Base-by-base conservation (phyloP, 257 asterid genomes). In the Hygrophila difformis region DNA sequence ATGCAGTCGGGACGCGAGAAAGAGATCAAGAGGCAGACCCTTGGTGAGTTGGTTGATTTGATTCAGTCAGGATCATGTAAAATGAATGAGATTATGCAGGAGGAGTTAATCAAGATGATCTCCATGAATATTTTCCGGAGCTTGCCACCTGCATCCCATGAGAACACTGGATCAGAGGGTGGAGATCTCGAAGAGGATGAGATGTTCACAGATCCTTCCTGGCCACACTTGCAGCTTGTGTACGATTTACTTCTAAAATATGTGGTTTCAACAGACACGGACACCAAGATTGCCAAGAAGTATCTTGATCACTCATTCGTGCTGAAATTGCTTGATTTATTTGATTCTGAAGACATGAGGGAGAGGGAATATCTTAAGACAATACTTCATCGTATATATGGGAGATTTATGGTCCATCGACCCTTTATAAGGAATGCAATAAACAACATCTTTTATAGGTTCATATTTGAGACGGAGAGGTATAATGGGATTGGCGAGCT, bases 341-440 rank as follows among this genome's bases (percentile, higher is more conserved):
- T 83, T 53, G 94, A 87, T 62, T 75, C 97, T 0, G 97, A 87
- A 58, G 94, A 87, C 41, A 65, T 82, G 42, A 76, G 93, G 57
- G 97, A 87, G 72, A 81, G 94, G 41, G 97, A 87, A 64, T 83
- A 83, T 67, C 48, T 87, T 73, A 87, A 87, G 70, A 87, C 92
- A 28, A 72, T 83, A 69, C 92, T 87, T 58, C 97, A 87, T 49
- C 82, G 88, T 26, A 78, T 87, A 51, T 87, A 87, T 53, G 97
- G 95, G 41, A 83, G 82, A 63, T 87, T 87, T 63, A 87, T 87
- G 94, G 94, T 83, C 43, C 94, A 80, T 56, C 77, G 94, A 19
- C 97, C 97, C 17, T 83, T 73, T 57, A 87, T 87, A 67, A 71
- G 97, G 79, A 87, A 80, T 44, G 83, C 81, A 0, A 78, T 83